Percentiles rank a stretch among this genome's conserved stretches.
Conservation (phyloP, 331 rosid genomes). For the Rhamnella rubrinervis region DNA sequence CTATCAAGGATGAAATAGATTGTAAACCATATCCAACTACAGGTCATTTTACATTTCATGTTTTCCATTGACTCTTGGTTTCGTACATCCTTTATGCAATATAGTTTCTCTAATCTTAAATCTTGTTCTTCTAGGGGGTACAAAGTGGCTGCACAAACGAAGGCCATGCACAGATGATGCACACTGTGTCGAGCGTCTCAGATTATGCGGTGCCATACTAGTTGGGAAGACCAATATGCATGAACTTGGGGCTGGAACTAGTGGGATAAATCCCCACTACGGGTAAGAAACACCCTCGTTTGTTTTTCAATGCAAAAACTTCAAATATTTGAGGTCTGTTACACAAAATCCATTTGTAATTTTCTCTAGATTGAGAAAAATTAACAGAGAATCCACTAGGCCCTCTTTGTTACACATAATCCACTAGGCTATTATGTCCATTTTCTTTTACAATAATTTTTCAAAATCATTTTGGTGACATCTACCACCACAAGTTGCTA, state of each 20-base stretch:
- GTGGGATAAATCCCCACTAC: conserved; percentile 90
- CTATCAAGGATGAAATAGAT: conserved; percentile 93
- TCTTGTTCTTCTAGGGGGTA: conserved; percentile 58
- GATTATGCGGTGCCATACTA: conserved; percentile 77
- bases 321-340: background rate
- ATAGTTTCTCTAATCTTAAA: background rate
- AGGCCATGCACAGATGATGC: conserved; percentile 76
- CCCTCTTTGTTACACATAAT: too few species aligned
- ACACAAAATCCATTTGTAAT: too few species aligned
- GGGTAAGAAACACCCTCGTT: conserved; percentile 51
- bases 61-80: background rate
- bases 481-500: background rate
- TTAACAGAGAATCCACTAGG: too few species aligned
- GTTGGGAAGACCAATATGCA: conserved; percentile 99
- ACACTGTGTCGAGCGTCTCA: conserved; percentile 66
- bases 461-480: background rate
- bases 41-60: conserved; percentile 37
- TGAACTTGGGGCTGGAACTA: conserved; percentile 92
- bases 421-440: background rate
- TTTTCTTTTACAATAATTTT: background rate
- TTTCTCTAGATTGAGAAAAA: background rate
- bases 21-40: conserved; percentile 93
- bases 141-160: conserved; percentile 81
- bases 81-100: background rate
- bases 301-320: background rate